Evolutionary conservation across 1,139 yeast genomes (phyloP), one percentile per base, ranked within the genome.

Genomic region (Candida sanyaensis): DNA sequence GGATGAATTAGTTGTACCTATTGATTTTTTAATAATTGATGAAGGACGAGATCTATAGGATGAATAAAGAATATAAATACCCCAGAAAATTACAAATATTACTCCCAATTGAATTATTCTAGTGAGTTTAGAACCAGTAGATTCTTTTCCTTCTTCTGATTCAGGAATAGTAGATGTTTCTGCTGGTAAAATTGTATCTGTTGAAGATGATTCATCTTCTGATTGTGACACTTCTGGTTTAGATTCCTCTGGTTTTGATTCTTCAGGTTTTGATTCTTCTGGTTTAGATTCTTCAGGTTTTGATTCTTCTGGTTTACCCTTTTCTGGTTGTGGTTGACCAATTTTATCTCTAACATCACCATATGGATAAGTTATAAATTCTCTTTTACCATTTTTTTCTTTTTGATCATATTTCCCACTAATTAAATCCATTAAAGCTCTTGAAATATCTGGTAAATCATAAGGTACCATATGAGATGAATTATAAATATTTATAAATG

Each of bases 391-490:
- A 3, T 52, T 55, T 2, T 53, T 56, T 3, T 48, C 49, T 7
- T 55, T 58, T 26, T 46, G 46, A 49, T 66, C 74, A 50, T 55
- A 71, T 46, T 75, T 69, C 2, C 70, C 68, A 8, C 69, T 60
- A 29, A 76, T 60, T 23, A 81, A 52, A 59, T 86, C 92, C 39
- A 86, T 68, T 44, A 93, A 71, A 29, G 92, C 90, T 55, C 91
- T 74, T 7, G 92, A 79, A 30, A 80, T 74, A 41, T 77, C 81
- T 1, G 96, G 89, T 46, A 81, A 68, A 62, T 93, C 98, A 58
- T 82, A 87, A 1, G 99, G 96, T 23, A 92, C 96, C 99, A 93
- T 93, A 63, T 93, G 99, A 4, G 96, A 86, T 0, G 96, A 81
- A 57, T 89, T 82, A 61, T 71, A 82, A 2, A 92, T 81, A 53